Evolutionary conservation across 2,329 filamentous ascomycete species (phyloP).

Genomic region (Epichloe typhina): DNA sequence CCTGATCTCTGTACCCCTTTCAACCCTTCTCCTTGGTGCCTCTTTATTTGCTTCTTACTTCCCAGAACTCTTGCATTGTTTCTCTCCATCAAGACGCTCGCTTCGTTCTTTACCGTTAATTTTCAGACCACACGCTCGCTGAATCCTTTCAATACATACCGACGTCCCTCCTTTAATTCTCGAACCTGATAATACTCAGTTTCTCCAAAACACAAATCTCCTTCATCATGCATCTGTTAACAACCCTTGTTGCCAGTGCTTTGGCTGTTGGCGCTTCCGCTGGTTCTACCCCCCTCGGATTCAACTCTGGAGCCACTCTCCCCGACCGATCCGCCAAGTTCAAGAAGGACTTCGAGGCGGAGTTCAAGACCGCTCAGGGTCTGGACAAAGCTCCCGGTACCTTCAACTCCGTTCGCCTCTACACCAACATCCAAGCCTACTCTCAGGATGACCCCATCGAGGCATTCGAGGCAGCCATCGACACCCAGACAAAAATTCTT

Average conservation of each 20-base stretch:
- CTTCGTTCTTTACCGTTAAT: not conserved
- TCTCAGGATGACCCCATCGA: slow-evolving; percentile 64
- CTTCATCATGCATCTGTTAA: slow-evolving; percentile 26
- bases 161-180: too few species aligned
- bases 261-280: slow-evolving; percentile 27
- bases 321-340: slow-evolving; percentile 37
- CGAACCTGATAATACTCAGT: too few species aligned
- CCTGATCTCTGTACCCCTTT: not conserved
- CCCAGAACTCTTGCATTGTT: not conserved
- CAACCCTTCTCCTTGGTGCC: not conserved
- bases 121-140: not conserved
- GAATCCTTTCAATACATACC: too few species aligned
- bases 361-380: slow-evolving; percentile 29
- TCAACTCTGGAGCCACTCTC: slow-evolving; percentile 37
- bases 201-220: too few species aligned
- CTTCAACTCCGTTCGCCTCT: slow-evolving; percentile 48
- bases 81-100: not conserved
- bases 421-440: slow-evolving; percentile 54
- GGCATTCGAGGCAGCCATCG: slow-evolving; percentile 61
- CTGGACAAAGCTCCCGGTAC: slow-evolving; percentile 30
- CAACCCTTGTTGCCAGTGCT: slow-evolving; percentile 23
- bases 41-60: not conserved
- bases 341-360: slow-evolving; percentile 33
- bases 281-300: slow-evolving; percentile 36
- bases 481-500: slow-evolving; percentile 46